These are phyloP conservation scores for Mortierella sp. DNA, from an alignment of 371 early-diverging fungal species.

Conservation along the genomic window DNA sequence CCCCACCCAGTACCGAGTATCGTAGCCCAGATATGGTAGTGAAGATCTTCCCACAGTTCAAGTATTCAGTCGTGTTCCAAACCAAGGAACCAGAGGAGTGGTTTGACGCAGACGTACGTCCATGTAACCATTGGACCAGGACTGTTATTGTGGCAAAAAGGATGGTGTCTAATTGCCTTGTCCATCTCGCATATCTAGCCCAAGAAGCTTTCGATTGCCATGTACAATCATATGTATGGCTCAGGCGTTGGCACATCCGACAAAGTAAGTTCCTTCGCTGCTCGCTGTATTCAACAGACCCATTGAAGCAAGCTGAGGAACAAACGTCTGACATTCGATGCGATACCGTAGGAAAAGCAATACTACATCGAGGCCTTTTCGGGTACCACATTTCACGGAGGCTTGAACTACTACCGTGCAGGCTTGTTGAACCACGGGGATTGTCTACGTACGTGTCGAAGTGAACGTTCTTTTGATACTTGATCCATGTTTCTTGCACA, in stretches of 20 bases:
- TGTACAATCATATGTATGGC: neutral
- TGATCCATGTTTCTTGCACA: neutral
- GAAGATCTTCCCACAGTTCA: constrained; percentile 2
- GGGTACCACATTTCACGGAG: constrained; percentile 15
- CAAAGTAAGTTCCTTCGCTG: neutral
- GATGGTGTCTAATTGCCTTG: no score
- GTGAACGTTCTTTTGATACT: no score
- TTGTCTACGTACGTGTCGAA: constrained; percentile 9
- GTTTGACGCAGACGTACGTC: constrained; percentile 19
- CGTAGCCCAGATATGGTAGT: neutral
- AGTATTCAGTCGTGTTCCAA: constrained; percentile 5
- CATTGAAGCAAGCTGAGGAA: no score
- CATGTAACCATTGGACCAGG: no score
- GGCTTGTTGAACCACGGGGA: constrained; percentile 13
- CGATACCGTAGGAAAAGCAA: constrained; percentile 12
- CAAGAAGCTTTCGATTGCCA: neutral
- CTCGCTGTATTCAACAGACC: neutral
- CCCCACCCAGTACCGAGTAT: neutral
- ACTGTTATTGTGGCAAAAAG: no score
- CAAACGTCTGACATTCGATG: no score
- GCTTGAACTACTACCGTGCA: constrained; percentile 22
- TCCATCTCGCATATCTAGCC: neutral
- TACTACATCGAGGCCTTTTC: constrained; percentile 17
- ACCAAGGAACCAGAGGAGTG: constrained; percentile 6
- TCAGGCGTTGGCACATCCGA: constrained; percentile 1